These are phyloP conservation scores for Houttuynia cordata DNA, from an alignment of 164 flowering plant genomes.

Conservation along the genomic window DNA sequence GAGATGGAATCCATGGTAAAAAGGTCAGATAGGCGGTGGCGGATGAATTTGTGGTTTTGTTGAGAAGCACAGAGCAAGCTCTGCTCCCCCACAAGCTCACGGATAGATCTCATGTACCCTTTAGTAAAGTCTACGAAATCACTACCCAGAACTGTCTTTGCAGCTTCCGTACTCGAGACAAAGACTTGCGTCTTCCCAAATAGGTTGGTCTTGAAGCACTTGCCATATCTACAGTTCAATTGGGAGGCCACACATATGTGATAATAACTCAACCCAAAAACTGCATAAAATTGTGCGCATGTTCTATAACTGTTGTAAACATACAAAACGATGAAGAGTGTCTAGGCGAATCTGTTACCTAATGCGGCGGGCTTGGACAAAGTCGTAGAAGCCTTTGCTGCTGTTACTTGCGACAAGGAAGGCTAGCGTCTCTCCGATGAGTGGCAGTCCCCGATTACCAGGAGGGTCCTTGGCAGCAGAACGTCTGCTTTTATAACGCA, in stretches of 20 bases:
- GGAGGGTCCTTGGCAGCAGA: slow-evolving; percentile 24
- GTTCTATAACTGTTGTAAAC: neutral
- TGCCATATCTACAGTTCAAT: slow-evolving; percentile 34
- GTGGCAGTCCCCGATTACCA: slow-evolving; percentile 35
- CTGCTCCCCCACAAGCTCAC: slow-evolving; percentile 30
- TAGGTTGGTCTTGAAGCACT: slow-evolving; percentile 41
- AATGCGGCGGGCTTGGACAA: slow-evolving; percentile 31
- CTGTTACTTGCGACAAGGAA: slow-evolving; percentile 36
- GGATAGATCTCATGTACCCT: slow-evolving; percentile 39
- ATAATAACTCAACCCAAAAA: neutral
- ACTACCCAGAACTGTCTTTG: slow-evolving; percentile 28
- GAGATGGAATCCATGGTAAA: slow-evolving; percentile 22
- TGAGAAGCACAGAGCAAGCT: slow-evolving; percentile 47
- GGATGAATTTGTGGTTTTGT: slow-evolving; percentile 30
- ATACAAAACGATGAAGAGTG: neutral
- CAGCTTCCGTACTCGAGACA: slow-evolving; percentile 31
- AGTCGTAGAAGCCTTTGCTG: slow-evolving; percentile 35
- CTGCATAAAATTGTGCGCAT: neutral
- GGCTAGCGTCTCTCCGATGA: slow-evolving; percentile 48
- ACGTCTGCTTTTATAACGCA: slow-evolving; percentile 3
- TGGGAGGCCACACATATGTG: neutral
- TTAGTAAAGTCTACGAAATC: slow-evolving; percentile 34
- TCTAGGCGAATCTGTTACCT: slow-evolving; percentile 12
- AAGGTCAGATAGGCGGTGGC: slow-evolving; percentile 24
- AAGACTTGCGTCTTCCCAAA: slow-evolving; percentile 51